phyloP scores from a whole-genome alignment of 805 yeast genomes.

The Candida parachauliodes region DNA sequence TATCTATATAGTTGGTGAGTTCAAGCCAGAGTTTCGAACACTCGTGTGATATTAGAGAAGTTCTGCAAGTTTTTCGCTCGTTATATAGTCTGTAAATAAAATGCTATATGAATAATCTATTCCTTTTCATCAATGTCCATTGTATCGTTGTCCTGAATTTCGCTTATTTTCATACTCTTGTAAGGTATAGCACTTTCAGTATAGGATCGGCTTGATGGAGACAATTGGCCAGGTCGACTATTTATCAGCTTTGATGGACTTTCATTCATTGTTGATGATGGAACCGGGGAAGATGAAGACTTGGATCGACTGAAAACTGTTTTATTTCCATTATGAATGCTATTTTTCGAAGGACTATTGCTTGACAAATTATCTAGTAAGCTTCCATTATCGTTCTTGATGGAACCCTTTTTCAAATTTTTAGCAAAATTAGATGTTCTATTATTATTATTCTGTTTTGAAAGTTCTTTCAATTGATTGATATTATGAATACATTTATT shows the following conservation, averaged over 20 bases:
- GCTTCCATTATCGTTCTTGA: constrained; percentile 18
- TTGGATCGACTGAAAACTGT: constrained; percentile 6
- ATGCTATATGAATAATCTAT: no score
- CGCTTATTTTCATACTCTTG: background rate
- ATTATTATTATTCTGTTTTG: constrained; percentile 44
- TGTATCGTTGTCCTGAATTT: constrained; percentile 2
- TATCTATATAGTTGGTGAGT: no score
- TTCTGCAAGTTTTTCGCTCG: no score
- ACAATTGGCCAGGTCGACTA: constrained; percentile 31
- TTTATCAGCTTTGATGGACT: constrained; percentile 31
- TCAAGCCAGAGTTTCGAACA: no score
- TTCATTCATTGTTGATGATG: constrained; percentile 14
- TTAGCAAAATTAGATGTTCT: constrained; percentile 45
- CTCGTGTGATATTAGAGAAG: no score
- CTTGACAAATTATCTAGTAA: constrained; percentile 13
- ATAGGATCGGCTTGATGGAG: constrained; percentile 27
- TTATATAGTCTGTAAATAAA: no score
- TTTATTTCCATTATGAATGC: constrained; percentile 6
- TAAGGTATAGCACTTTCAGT: constrained; percentile 27
- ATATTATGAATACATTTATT: constrained; percentile 76
- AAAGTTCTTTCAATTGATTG: constrained; percentile 56
- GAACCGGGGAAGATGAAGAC: constrained; percentile 9
- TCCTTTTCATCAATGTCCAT: constrained; percentile 6
- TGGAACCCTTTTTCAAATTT: constrained; percentile 36
- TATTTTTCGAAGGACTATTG: constrained; percentile 8